Evolutionary conservation across 495 filamentous ascomycete species (phyloP).

Genomic region (Podospora comata): DNA sequence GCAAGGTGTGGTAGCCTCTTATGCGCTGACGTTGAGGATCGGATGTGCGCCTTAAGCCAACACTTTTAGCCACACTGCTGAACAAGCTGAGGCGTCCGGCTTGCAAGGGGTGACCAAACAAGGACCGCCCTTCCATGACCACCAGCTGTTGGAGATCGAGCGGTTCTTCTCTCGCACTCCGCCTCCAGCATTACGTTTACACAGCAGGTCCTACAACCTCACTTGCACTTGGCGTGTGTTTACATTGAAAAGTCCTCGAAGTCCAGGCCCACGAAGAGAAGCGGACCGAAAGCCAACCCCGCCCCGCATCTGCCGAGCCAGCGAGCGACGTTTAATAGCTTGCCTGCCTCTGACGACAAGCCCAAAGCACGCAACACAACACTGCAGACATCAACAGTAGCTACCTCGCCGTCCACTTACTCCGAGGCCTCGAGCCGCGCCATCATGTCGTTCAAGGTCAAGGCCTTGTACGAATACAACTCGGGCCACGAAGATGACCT

Average conservation of each 20-base stretch:
- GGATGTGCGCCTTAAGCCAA: conserved; percentile 27
- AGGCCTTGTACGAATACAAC: conserved; percentile 87
- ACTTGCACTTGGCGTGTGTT: neutral
- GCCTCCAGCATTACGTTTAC: conserved; percentile 1
- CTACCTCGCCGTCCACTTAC: neutral
- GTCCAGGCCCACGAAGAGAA: neutral
- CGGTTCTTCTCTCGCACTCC: conserved; percentile 3
- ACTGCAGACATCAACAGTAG: conserved; percentile 11
- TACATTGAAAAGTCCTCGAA: neutral
- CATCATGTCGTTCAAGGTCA: conserved; percentile 90
- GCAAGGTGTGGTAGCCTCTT: conserved; percentile 17
- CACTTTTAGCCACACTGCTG: conserved; percentile 13
- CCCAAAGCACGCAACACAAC: conserved; percentile 9
- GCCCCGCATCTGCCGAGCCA: conserved; percentile 17
- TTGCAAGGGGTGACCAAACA: neutral
- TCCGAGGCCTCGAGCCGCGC: conserved; percentile 17
- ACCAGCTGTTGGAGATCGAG: conserved; percentile 26
- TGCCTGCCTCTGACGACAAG: neutral
- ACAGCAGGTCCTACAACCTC: neutral
- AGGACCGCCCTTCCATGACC: conserved; percentile 18
- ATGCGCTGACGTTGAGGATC: conserved; percentile 46
- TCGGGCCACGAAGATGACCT: conserved; percentile 94
- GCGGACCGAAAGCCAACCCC: conserved; percentile 4
- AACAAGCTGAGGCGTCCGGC: conserved; percentile 7
- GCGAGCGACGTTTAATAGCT: neutral